Evolutionary conservation across 1,139 yeast genomes (phyloP).

Genomic region (Candida tropicalis): DNA sequence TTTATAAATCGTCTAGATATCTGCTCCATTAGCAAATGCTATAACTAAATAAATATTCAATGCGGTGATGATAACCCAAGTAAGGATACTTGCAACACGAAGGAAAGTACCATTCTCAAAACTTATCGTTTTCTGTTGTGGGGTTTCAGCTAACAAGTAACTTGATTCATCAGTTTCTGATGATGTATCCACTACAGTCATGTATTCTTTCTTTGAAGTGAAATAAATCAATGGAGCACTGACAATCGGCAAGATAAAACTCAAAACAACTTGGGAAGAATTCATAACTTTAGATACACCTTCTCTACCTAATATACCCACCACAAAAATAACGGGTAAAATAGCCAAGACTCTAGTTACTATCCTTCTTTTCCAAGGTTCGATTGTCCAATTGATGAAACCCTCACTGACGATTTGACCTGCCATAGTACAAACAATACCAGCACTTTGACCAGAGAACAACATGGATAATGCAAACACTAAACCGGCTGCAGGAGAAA

Average conservation of each 20-base stretch:
- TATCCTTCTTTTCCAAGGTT: slow-evolving; percentile 71
- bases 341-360: slow-evolving; percentile 74
- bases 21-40: slow-evolving; percentile 72
- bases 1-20: slow-evolving; percentile 43
- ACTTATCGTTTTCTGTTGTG: slow-evolving; percentile 21
- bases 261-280: slow-evolving; percentile 73
- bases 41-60: slow-evolving; percentile 73
- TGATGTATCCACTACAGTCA: slow-evolving; percentile 49
- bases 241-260: slow-evolving; percentile 70
- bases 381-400: slow-evolving; percentile 68
- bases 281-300: slow-evolving; percentile 72
- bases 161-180: slow-evolving; percentile 14
- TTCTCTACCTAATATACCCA: slow-evolving; percentile 64
- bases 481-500: slow-evolving; percentile 72
- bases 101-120: slow-evolving; percentile 70
- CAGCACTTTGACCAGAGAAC: slow-evolving; percentile 81
- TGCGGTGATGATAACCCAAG: slow-evolving; percentile 73
- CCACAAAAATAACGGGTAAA: slow-evolving; percentile 68
- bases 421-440: slow-evolving; percentile 79
- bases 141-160: slow-evolving; percentile 11
- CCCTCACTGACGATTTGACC: slow-evolving; percentile 86
- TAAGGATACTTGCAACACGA: slow-evolving; percentile 54
- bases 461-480: slow-evolving; percentile 74
- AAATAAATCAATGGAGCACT: slow-evolving; percentile 76
- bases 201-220: slow-evolving; percentile 60